These are phyloP conservation scores for Brassica rapa DNA, from an alignment of 345 rosid species.

Conservation along the genomic window DNA sequence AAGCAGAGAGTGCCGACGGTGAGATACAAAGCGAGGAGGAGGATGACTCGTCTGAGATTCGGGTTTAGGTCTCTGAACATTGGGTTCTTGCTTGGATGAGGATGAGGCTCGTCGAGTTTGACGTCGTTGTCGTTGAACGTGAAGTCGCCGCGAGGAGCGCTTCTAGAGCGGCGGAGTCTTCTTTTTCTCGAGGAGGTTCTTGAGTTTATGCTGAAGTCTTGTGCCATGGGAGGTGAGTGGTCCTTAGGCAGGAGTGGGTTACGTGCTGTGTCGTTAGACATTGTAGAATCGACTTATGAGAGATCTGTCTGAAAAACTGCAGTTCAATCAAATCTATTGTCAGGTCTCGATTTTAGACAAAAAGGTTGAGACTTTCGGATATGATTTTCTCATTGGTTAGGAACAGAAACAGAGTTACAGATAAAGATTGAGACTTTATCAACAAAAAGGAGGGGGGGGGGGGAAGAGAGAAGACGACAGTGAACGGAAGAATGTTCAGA, in stretches of 20 bases:
- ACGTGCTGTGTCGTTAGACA: constrained; percentile 53
- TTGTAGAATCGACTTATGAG: background rate
- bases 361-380: background rate
- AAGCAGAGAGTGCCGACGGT: constrained; percentile 63
- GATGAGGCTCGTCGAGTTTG: constrained; percentile 35
- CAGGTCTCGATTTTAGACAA: background rate
- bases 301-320: constrained; percentile 19
- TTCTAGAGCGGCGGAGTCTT: constrained; percentile 59
- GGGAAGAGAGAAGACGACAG: no score
- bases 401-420: background rate
- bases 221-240: constrained; percentile 18
- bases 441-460: no score
- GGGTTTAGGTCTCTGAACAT: constrained; percentile 51
- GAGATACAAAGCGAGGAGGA: constrained; percentile 51
- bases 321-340: constrained; percentile 4
- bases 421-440: background rate
- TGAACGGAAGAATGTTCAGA: background rate
- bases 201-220: constrained; percentile 30
- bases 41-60: constrained; percentile 47
- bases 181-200: constrained; percentile 43
- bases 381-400: background rate
- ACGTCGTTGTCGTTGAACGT: constrained; percentile 27
- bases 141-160: constrained; percentile 70
- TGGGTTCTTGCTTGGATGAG: constrained; percentile 35
- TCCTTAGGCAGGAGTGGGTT: constrained; percentile 58